Evolutionary conservation across 495 filamentous ascomycete genomes (phyloP).

Genomic region (Penicillium antarcticum): DNA sequence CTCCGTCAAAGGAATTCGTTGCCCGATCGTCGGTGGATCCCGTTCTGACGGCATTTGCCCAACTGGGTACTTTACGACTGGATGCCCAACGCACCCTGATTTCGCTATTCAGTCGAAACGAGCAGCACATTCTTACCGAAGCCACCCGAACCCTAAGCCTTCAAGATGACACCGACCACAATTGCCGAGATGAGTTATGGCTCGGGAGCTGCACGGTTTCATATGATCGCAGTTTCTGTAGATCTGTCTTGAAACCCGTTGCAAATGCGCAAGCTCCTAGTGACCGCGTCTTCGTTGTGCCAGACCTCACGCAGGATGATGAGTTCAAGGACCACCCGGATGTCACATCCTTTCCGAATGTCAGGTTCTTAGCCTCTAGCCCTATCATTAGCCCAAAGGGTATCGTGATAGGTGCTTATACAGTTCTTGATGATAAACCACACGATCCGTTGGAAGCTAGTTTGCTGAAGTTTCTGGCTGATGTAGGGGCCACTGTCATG

Average conservation of each 20-base stretch:
- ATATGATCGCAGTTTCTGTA: conserved; percentile 41
- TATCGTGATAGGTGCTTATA: conserved; percentile 14
- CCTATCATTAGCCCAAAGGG: conserved; percentile 15
- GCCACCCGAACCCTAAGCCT: conserved; percentile 54
- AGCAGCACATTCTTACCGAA: conserved; percentile 59
- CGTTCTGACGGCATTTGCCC: conserved; percentile 57
- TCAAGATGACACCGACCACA: conserved; percentile 25
- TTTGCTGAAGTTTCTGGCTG: conserved; percentile 1
- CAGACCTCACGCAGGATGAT: conserved; percentile 25
- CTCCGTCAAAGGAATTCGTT: not conserved
- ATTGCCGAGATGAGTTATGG: conserved; percentile 32
- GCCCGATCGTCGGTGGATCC: conserved; percentile 42
- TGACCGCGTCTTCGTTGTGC: conserved; percentile 10
- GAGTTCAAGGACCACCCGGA: conserved; percentile 13
- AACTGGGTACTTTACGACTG: conserved; percentile 53
- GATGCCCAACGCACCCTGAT: conserved; percentile 51
- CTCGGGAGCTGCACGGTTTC: conserved; percentile 43
- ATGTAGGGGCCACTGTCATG: conserved; percentile 13
- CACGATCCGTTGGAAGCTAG: conserved; percentile 3
- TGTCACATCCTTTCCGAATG: conserved; percentile 39
- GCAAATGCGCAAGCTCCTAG: conserved; percentile 15
- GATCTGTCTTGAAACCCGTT: conserved; percentile 23
- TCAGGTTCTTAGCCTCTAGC: conserved; percentile 47
- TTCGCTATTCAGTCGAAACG: conserved; percentile 52
- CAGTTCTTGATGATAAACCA: conserved; percentile 11